Evolutionary conservation across 2,329 filamentous ascomycete genomes (phyloP).

Genomic region (Fusarium falciforme): DNA sequence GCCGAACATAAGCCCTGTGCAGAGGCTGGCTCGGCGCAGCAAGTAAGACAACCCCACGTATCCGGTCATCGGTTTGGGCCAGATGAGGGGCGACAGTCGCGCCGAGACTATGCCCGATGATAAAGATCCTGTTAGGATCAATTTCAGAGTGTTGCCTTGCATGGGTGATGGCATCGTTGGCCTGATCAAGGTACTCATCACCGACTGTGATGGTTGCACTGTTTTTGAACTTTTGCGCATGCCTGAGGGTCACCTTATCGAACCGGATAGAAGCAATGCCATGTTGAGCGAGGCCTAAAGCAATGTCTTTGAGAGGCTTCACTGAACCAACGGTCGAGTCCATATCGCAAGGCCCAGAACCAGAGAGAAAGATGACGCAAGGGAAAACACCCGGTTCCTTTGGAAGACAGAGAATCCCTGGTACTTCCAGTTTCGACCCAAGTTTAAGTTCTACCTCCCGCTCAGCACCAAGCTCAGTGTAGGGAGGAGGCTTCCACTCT

Average conservation of each 20-base stretch:
- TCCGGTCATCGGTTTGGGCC: background rate
- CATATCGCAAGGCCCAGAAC: constrained; percentile 3
- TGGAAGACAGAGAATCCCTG: background rate
- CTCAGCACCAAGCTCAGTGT: background rate
- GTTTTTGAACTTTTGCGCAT: background rate
- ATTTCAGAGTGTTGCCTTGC: background rate
- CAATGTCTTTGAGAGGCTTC: constrained; percentile 5
- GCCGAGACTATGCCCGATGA: constrained; percentile 8
- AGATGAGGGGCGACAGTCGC: background rate
- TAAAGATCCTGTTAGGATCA: background rate
- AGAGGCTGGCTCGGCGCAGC: background rate
- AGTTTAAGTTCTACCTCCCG: background rate
- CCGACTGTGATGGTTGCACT: background rate
- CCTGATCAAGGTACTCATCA: constrained; percentile 8
- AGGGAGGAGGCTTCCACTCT: background rate
- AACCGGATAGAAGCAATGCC: background rate
- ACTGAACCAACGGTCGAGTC: background rate
- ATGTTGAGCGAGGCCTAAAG: background rate
- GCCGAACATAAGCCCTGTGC: background rate
- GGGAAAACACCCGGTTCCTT: background rate
- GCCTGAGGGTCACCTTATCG: background rate
- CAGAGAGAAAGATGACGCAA: constrained; percentile 6
- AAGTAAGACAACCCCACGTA: background rate
- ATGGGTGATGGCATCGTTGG: background rate
- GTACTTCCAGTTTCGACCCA: background rate